Base-by-base conservation (phyloP, 345 rosid genomes). In the Limnanthes douglasii region DNA sequence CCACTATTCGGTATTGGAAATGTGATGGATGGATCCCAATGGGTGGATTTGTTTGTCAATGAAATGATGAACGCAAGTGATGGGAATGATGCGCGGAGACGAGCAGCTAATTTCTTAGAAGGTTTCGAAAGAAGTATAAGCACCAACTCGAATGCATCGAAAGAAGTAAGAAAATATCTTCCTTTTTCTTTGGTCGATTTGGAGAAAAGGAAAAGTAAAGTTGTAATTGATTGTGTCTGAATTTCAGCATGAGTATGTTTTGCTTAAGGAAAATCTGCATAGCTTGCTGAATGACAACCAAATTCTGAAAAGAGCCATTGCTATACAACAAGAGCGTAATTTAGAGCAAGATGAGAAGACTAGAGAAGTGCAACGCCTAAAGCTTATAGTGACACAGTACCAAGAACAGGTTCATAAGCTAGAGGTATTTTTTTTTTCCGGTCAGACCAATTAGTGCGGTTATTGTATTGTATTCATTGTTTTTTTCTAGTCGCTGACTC, bases 41-140 rank as follows among this genome's bases (percentile, higher is more conserved):
- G 78, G 70, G 78, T 66, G 30, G 70, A 70, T 46, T 34, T 57
- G 20, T 61, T 70, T 51, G 70, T 62, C 31, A 50, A 53, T 18
- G 70, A 66, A 54, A 70, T 66, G 73, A 45, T 27, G 51, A 43
- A 23, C 13, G 62, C 72, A 5, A 24, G 44, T 9, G 41, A 59
- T 50, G 20, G 46, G 31, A 62, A 56, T 37, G 73, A 70, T 50
- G 65, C 65, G 28, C 65, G 65, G 50, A 36, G 27, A 5, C 67
- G 65, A 22, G 54, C 61, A 20, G 51, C 47, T 6, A 56, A 41
- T 39, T 50, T 70, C 21, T 50, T 70, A 56, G 73, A 65, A 30
- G 58, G 59, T 28, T 50, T 70, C 32, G 73, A 66, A 36, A 50
- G 46, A 43, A 33, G 30, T 32, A 45, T 62, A 35, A 26, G 48